These are phyloP conservation scores for Pleurotus eryngii DNA, from an alignment of 768 basidiomycete genomes.

Conservation along the genomic window DNA sequence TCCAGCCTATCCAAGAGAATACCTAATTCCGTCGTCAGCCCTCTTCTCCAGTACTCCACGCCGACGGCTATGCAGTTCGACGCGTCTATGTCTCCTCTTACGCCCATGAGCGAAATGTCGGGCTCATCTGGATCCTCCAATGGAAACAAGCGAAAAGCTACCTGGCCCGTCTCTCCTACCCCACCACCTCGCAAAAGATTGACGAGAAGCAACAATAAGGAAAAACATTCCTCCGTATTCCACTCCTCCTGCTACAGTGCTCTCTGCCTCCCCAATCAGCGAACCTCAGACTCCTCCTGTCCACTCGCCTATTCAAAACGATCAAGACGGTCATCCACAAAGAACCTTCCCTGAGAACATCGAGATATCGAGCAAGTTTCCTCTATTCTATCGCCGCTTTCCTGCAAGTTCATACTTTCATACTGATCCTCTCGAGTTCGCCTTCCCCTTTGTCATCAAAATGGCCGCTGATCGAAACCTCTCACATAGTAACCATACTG, in stretches of 20 bases:
- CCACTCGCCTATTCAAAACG: neutral
- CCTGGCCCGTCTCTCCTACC: neutral
- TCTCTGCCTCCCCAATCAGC: neutral
- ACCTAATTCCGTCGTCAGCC: neutral
- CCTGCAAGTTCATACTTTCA: slow-evolving; percentile 58
- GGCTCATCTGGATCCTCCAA: too few species aligned
- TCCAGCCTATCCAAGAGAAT: neutral
- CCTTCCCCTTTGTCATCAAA: neutral
- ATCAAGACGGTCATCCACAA: slow-evolving; percentile 19
- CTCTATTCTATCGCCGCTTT: slow-evolving; percentile 69
- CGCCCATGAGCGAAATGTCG: neutral
- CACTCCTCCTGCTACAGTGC: neutral
- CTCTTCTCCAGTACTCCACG: too few species aligned
- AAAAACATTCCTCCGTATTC: neutral
- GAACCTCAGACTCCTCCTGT: neutral
- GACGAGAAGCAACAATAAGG: neutral
- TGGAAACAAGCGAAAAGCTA: neutral
- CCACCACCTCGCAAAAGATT: neutral
- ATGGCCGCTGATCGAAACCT: neutral
- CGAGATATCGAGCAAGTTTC: slow-evolving; percentile 44
- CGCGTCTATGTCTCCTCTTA: neutral
- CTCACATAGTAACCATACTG: neutral
- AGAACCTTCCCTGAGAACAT: slow-evolving; percentile 53
- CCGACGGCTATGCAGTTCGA: too few species aligned
- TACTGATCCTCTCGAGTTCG: slow-evolving; percentile 4